phyloP scores from a whole-genome alignment of 306 rosid species.

The Ammopiptanthus mongolicus region DNA sequence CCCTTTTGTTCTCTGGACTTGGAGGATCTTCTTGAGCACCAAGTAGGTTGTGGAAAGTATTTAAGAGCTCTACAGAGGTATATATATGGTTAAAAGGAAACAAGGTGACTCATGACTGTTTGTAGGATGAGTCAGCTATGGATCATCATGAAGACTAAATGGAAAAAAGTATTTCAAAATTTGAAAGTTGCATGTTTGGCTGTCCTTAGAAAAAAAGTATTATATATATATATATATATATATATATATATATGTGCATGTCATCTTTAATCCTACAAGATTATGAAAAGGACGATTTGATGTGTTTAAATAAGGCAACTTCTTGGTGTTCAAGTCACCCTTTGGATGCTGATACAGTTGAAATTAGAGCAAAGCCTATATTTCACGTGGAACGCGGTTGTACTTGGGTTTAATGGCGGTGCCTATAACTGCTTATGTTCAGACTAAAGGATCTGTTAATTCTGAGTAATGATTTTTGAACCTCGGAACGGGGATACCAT shows the following conservation, averaged over 20 bases:
- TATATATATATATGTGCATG: neutral
- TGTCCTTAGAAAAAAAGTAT: conserved; percentile 22
- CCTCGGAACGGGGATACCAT: no score
- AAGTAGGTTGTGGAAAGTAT: neutral
- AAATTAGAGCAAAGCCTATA: no score
- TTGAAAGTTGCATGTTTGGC: conserved; percentile 37
- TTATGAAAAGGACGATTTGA: neutral
- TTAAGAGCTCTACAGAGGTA: conserved; percentile 7
- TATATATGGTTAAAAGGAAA: conserved; percentile 21
- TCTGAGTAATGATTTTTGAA: no score
- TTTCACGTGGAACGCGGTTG: neutral
- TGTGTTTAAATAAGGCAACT: conserved; percentile 1
- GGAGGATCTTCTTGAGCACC: neutral
- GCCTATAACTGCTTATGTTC: neutral
- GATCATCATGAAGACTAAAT: conserved; percentile 35
- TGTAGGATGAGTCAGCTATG: conserved; percentile 41
- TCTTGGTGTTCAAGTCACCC: neutral
- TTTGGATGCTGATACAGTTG: neutral
- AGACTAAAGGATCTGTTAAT: neutral
- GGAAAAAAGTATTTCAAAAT: conserved; percentile 14
- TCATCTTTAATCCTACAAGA: neutral
- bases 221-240: no score
- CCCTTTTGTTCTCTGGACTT: neutral
- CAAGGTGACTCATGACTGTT: conserved; percentile 25
- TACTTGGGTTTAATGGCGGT: neutral